Percentiles rank a stretch among this genome's conserved stretches.
phyloP scores from a whole-genome alignment of 78 protist genomes.

The Tieghemostelium lacteum region DNA sequence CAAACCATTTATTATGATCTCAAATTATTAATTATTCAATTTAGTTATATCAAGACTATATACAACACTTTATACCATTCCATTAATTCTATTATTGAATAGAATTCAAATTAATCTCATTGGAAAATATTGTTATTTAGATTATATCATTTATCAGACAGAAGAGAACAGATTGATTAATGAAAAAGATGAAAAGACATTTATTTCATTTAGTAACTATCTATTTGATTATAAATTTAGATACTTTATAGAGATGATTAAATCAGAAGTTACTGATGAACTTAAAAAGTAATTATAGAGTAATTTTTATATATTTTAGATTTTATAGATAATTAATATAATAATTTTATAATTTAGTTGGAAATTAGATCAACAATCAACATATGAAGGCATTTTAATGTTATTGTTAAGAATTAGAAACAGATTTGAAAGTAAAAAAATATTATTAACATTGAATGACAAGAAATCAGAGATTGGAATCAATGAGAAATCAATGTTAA shows the following conservation, averaged over 20 bases:
- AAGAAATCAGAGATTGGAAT: too few species aligned
- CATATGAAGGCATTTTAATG: conserved; percentile 16
- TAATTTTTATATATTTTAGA: not conserved
- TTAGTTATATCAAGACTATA: conserved; percentile 16
- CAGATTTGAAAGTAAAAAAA: conserved; percentile 12
- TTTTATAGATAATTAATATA: not conserved
- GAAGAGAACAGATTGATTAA: not conserved
- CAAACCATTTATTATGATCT: not conserved
- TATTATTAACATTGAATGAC: not conserved
- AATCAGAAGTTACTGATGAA: not conserved
- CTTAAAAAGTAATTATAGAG: conserved; percentile 2
- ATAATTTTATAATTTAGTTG: not conserved
- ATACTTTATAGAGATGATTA: not conserved
- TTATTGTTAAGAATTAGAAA: conserved; percentile 18
- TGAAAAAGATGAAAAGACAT: not conserved
- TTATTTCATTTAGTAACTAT: not conserved
- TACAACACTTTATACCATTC: conserved; percentile 18
- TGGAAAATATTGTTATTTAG: conserved; percentile 42
- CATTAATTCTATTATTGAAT: conserved; percentile 23
- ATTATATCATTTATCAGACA: not conserved
- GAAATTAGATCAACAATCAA: conserved; percentile 28
- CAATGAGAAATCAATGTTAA: conserved; percentile 5
- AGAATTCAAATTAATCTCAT: conserved; percentile 15
- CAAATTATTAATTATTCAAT: not conserved
- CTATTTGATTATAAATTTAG: not conserved